Evolutionary conservation across 441 rosid genomes (phyloP).

Genomic region (Melastoma candidum): DNA sequence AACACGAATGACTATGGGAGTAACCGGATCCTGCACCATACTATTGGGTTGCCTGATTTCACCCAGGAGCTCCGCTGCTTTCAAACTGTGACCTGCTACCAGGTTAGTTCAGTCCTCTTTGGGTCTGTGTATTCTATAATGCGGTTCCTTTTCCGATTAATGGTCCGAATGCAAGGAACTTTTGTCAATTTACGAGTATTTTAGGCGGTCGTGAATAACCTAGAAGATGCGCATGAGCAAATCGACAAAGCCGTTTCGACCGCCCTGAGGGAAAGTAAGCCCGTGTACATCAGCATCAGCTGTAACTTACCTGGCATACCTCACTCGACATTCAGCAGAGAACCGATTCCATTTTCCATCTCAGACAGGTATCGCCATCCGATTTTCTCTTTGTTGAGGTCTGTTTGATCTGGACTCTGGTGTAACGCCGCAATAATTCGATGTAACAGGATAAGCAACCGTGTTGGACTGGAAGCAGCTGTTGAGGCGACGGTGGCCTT

Average conservation of each 20-base stretch:
- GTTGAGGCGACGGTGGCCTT: slow-evolving; percentile 76
- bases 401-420: background rate
- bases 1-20: slow-evolving; percentile 30
- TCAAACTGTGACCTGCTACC: slow-evolving; percentile 28
- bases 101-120: slow-evolving; percentile 12
- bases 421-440: background rate
- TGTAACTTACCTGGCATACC: slow-evolving; percentile 72
- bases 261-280: slow-evolving; percentile 82
- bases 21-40: slow-evolving; percentile 33
- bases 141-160: too few species aligned
- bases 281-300: slow-evolving; percentile 77
- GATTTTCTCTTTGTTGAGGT: background rate
- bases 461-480: slow-evolving; percentile 61
- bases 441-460: slow-evolving; percentile 45
- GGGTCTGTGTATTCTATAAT: too few species aligned
- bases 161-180: too few species aligned
- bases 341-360: slow-evolving; percentile 66
- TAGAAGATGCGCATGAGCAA: slow-evolving; percentile 78
- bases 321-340: slow-evolving; percentile 60
- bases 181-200: too few species aligned
- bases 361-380: slow-evolving; percentile 28
- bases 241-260: slow-evolving; percentile 79
- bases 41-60: slow-evolving; percentile 34
- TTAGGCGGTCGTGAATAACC: slow-evolving; percentile 74
- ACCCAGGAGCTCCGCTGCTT: slow-evolving; percentile 33